phyloP scores from a whole-genome alignment of 345 rosid genomes.

The Syzygium oleosum region DNA sequence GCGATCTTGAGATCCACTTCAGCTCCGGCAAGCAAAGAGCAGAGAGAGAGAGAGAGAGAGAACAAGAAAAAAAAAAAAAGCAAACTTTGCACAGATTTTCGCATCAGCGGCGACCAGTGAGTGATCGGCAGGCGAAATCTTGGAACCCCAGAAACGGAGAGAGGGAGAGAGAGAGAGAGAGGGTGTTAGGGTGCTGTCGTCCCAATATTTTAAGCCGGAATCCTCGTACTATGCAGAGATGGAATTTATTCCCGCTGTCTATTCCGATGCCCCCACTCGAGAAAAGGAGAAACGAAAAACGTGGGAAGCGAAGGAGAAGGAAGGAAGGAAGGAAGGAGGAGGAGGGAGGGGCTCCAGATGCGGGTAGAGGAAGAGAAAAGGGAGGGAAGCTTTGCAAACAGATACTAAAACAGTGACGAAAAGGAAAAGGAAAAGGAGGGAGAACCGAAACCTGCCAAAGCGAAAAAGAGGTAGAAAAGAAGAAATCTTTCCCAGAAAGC shows the following conservation, averaged over 20 bases:
- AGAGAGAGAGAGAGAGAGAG: background rate
- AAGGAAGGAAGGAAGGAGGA: background rate
- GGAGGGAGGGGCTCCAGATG: background rate
- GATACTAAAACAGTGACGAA: background rate
- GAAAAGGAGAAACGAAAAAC: background rate
- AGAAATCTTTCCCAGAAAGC: background rate
- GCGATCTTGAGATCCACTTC: background rate
- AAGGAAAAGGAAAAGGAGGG: background rate
- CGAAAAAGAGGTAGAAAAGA: background rate
- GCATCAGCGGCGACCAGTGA: background rate
- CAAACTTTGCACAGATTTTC: background rate
- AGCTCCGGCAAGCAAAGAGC: background rate
- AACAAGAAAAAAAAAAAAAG: background rate
- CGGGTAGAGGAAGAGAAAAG: background rate
- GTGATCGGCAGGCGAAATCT: background rate
- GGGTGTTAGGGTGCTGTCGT: background rate
- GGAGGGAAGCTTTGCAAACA: background rate
- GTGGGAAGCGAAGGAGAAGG: background rate
- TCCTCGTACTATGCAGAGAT: background rate
- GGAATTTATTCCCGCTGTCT: background rate
- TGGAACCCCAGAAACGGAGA: background rate
- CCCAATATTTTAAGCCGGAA: background rate
- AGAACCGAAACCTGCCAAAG: background rate
- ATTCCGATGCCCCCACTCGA: background rate
- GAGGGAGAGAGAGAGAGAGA: background rate